These are phyloP conservation scores for Schoenoplectus tabernaemontani DNA, from an alignment of 202 grass and related monocot genomes.

Conservation along the genomic window DNA sequence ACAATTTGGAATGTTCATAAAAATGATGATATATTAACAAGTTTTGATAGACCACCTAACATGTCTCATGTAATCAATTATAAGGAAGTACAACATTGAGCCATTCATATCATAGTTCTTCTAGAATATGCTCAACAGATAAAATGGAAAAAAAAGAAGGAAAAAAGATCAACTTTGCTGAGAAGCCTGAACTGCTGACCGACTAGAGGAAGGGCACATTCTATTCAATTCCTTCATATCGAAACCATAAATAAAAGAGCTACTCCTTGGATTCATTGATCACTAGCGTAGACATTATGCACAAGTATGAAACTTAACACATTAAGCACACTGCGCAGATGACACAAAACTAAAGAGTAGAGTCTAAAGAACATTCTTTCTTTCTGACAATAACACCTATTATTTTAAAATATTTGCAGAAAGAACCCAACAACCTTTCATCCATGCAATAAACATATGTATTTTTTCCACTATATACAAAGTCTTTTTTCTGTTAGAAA, in stretches of 20 bases:
- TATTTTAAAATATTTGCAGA: too few species aligned
- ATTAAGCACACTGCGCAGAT: neutral
- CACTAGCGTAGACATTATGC: constrained; percentile 25
- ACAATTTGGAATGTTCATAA: neutral
- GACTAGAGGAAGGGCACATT: constrained; percentile 41
- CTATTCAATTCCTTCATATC: constrained; percentile 85
- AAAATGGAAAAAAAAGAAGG: neutral
- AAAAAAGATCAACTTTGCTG: constrained; percentile 27
- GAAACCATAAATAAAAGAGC: constrained; percentile 66
- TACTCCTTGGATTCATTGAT: constrained; percentile 71
- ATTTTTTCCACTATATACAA: neutral
- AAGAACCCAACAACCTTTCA: neutral
- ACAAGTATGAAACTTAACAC: too few species aligned
- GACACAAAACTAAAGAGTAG: neutral
- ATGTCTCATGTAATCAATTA: neutral
- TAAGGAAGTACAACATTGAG: neutral
- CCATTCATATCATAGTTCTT: neutral
- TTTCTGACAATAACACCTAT: neutral
- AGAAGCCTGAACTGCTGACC: constrained; percentile 30
- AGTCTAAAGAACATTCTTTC: neutral
- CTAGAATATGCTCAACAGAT: neutral
- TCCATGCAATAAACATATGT: neutral
- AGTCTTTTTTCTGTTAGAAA: neutral
- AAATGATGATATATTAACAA: neutral
- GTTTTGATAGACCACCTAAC: neutral